Evolutionary conservation across 2,329 filamentous ascomycete species (phyloP).

Genomic region (Talaromyces marneffei): DNA sequence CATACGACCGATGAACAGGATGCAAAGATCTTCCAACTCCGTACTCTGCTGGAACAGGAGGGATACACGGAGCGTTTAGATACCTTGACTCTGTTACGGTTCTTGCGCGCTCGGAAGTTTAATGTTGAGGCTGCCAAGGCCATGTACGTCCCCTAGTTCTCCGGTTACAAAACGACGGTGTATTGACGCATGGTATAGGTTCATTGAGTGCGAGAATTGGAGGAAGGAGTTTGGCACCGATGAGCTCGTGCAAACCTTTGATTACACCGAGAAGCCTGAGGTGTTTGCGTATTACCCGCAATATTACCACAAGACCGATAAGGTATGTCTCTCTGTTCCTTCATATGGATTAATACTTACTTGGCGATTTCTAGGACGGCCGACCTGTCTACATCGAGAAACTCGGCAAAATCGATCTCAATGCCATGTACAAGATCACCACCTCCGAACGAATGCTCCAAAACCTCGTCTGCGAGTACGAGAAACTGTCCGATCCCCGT

Average conservation of each 20-base stretch:
- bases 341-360: neutral
- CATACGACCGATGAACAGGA: slow-evolving; percentile 81
- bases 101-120: slow-evolving; percentile 92
- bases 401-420: slow-evolving; percentile 86
- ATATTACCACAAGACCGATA: slow-evolving; percentile 84
- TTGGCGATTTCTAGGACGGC: slow-evolving; percentile 62
- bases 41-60: slow-evolving; percentile 73
- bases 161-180: neutral
- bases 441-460: slow-evolving; percentile 87
- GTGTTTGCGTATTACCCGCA: slow-evolving; percentile 92
- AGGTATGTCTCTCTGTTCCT: slow-evolving; percentile 34
- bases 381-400: slow-evolving; percentile 96
- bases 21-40: slow-evolving; percentile 80
- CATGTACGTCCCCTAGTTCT: slow-evolving; percentile 61
- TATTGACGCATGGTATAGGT: slow-evolving; percentile 53
- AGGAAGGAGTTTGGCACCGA: slow-evolving; percentile 80
- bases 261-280: slow-evolving; percentile 77
- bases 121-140: slow-evolving; percentile 75
- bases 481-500: slow-evolving; percentile 87
- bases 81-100: slow-evolving; percentile 86
- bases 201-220: slow-evolving; percentile 85
- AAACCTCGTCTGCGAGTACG: slow-evolving; percentile 96
- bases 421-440: slow-evolving; percentile 87
- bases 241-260: slow-evolving; percentile 70
- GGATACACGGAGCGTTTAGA: slow-evolving; percentile 82